Conservation (phyloP, 306 rosid genomes). For the Pyrus bretschneideri region DNA sequence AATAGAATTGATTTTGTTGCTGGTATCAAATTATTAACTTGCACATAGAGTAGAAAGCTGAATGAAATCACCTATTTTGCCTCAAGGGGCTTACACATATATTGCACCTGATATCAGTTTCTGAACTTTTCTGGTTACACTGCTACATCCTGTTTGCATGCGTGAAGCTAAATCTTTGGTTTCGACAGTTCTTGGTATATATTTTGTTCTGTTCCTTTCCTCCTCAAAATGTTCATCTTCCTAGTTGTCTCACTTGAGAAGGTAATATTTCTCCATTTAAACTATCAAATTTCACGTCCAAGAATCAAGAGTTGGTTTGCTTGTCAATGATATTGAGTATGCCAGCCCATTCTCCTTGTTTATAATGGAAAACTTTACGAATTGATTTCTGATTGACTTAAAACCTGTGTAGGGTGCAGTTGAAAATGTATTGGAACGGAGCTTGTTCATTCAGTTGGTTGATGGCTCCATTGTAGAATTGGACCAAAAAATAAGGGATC, state of each 20-base stretch:
- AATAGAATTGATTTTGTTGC: background rate
- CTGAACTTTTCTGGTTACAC: background rate
- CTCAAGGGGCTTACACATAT: background rate
- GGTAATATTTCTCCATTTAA: background rate
- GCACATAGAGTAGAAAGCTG: background rate
- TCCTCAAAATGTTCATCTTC: background rate
- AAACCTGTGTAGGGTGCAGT: slow-evolving; percentile 72
- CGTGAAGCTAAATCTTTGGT: too few relatives aligned
- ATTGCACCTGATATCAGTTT: background rate
- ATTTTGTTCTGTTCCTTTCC: background rate
- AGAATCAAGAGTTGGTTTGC: background rate
- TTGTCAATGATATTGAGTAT: too few relatives aligned
- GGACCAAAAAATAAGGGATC: slow-evolving; percentile 49
- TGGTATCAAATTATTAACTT: background rate
- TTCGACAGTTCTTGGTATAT: too few relatives aligned
- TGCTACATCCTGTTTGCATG: background rate
- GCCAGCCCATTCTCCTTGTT: background rate
- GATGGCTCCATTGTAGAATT: slow-evolving; percentile 61
- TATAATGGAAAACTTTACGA: background rate
- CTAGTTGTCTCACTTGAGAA: background rate
- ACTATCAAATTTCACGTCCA: background rate
- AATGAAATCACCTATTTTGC: background rate
- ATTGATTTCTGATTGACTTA: background rate
- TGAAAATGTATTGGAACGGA: slow-evolving; percentile 72
- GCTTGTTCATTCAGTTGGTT: slow-evolving; percentile 61